A percentile compares a stretch with the other conserved stretches of the same genome.
Conservation (phyloP, 2,329 filamentous ascomycete species). For the Incumbomyces delicatus region DNA sequence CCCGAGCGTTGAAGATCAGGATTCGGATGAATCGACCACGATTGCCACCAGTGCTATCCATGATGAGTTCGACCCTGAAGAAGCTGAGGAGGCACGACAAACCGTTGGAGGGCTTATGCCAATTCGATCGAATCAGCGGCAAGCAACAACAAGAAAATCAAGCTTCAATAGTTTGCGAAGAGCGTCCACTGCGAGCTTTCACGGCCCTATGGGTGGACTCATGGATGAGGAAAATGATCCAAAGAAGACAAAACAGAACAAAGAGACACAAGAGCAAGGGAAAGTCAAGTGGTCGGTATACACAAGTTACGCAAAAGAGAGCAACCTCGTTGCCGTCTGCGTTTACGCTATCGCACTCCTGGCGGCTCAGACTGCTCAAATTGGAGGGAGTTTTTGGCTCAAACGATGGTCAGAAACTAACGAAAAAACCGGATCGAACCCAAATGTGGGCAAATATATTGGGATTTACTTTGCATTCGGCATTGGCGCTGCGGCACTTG, state of each 20-base stretch:
- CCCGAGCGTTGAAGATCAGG: conserved; percentile 33
- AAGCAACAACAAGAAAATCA: conserved; percentile 46
- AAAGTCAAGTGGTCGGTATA: conserved; percentile 98
- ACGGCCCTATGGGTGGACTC: conserved; percentile 71
- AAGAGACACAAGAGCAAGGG: conserved; percentile 85
- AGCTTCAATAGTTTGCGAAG: conserved; percentile 76
- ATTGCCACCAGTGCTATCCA: conserved; percentile 42
- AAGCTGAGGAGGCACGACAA: conserved; percentile 57
- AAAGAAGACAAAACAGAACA: conserved; percentile 71
- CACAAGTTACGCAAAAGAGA: conserved; percentile 85
- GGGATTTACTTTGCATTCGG: conserved; percentile 94
- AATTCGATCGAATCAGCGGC: conserved; percentile 49
- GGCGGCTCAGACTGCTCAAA: conserved; percentile 68
- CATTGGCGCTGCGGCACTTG: conserved; percentile 71
- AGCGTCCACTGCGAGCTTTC: conserved; percentile 85
- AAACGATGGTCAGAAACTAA: conserved; percentile 87
- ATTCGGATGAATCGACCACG: conserved; percentile 50
- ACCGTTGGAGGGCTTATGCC: conserved; percentile 64
- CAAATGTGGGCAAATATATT: conserved; percentile 76
- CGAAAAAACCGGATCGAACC: conserved; percentile 56
- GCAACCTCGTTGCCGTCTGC: conserved; percentile 72
- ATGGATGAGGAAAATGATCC: conserved; percentile 63
- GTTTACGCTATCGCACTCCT: conserved; percentile 72
- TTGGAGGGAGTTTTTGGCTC: conserved; percentile 83
- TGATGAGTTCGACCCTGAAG: conserved; percentile 42